A percentile compares a stretch with the other conserved stretches of the same genome.
phyloP scores from a whole-genome alignment of 345 rosid genomes.

The Melaleuca alternifolia region DNA sequence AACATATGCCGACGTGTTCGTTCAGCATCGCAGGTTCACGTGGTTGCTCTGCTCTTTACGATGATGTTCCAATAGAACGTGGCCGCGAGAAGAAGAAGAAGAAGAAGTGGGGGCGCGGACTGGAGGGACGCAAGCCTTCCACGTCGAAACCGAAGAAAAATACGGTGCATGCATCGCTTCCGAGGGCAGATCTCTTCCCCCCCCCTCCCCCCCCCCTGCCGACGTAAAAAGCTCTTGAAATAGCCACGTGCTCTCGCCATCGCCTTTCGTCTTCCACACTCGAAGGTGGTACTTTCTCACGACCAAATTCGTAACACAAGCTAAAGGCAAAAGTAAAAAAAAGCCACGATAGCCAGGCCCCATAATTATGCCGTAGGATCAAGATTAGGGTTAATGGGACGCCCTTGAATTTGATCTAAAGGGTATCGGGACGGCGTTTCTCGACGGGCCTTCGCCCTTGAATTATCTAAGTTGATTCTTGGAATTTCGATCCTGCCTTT shows the following conservation, averaged over 20 bases:
- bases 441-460: not conserved
- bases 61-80: not conserved
- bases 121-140: not conserved
- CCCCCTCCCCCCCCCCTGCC: not conserved
- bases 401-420: not conserved
- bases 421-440: not conserved
- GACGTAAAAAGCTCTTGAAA: not conserved
- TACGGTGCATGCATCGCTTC: not conserved
- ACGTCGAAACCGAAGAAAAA: not conserved
- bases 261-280: not conserved
- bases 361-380: not conserved
- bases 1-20: not conserved
- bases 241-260: not conserved
- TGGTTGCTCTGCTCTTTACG: not conserved
- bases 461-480: too few relatives aligned
- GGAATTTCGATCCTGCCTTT: too few relatives aligned
- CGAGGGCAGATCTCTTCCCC: not conserved
- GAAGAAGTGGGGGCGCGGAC: not conserved
- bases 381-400: not conserved
- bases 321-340: not conserved
- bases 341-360: not conserved
- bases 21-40: not conserved
- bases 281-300: not conserved
- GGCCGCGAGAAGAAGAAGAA: not conserved
- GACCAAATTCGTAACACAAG: not conserved